Conservation (phyloP, 2,329 filamentous ascomycete species). For the Clonostachys rosea region DNA sequence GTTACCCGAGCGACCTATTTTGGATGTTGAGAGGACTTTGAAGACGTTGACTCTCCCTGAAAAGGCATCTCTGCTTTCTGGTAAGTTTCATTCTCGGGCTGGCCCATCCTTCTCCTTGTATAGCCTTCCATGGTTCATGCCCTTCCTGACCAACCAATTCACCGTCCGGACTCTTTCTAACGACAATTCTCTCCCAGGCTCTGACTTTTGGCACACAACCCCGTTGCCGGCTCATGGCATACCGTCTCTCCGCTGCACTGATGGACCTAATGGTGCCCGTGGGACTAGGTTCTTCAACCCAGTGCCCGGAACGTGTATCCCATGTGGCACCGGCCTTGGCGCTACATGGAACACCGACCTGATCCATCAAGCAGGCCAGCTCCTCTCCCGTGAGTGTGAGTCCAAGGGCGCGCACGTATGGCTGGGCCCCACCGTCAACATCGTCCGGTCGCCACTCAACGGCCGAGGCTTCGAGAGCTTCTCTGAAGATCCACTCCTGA, state of each 20-base stretch:
- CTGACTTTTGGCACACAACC: slow-evolving; percentile 10
- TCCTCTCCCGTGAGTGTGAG: slow-evolving; percentile 8
- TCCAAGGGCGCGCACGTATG: slow-evolving; percentile 66
- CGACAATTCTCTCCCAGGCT: neutral
- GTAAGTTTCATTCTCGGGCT: no score
- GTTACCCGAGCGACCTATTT: no score
- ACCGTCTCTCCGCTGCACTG: neutral
- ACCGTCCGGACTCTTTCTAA: neutral
- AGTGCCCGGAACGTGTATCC: no score
- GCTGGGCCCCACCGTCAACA: slow-evolving; percentile 65
- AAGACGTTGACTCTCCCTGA: no score
- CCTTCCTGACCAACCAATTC: no score
- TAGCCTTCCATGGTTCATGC: no score
- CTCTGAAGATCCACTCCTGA: slow-evolving; percentile 65
- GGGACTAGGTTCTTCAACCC: no score
- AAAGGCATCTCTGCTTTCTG: no score
- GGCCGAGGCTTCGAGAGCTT: slow-evolving; percentile 76
- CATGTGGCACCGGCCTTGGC: slow-evolving; percentile 21
- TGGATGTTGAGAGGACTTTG: no score
- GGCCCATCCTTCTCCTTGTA: no score
- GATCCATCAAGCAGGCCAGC: slow-evolving; percentile 4
- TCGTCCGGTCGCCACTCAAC: slow-evolving; percentile 68
- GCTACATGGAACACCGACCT: slow-evolving; percentile 26
- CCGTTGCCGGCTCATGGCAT: slow-evolving; percentile 6
- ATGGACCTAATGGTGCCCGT: no score